These are phyloP conservation scores for Macaranga tanarius DNA, from an alignment of 441 rosid genomes.

Conservation along the genomic window DNA sequence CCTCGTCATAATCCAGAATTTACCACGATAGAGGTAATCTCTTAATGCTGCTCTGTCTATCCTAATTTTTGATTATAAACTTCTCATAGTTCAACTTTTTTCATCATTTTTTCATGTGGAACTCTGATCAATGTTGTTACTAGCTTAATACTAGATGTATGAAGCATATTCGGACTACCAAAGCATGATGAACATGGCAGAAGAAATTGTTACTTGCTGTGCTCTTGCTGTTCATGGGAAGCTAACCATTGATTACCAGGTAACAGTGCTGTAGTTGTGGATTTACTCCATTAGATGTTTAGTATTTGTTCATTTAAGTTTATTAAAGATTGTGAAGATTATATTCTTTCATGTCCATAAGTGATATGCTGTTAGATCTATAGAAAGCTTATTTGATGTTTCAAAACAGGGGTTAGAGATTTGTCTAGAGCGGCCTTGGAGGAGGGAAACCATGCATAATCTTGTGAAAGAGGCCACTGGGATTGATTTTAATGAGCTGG, in stretches of 20 bases:
- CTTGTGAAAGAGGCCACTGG: slow-evolving; percentile 83
- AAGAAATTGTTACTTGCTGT: slow-evolving; percentile 78
- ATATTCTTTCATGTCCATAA: background rate
- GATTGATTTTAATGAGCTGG: slow-evolving; percentile 59
- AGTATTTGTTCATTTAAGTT: background rate
- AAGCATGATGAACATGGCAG: slow-evolving; percentile 92
- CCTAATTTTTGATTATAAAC: background rate
- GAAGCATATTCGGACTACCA: slow-evolving; percentile 97
- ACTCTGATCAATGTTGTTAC: slow-evolving; percentile 29
- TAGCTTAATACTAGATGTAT: slow-evolving; percentile 69
- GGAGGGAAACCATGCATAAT: slow-evolving; percentile 95
- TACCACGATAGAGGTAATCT: slow-evolving; percentile 92
- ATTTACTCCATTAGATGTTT: slow-evolving; percentile 12
- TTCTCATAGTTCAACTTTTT: background rate
- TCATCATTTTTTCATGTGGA: slow-evolving; percentile 10
- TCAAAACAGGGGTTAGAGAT: slow-evolving; percentile 74
- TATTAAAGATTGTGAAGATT: background rate
- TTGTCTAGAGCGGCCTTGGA: slow-evolving; percentile 85
- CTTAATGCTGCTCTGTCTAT: slow-evolving; percentile 17
- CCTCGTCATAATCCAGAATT: slow-evolving; percentile 98
- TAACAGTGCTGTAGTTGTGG: slow-evolving; percentile 24
- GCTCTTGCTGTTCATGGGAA: slow-evolving; percentile 78
- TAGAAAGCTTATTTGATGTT: slow-evolving; percentile 20
- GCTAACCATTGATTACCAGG: slow-evolving; percentile 84
- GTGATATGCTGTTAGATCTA: slow-evolving; percentile 11